Evolutionary conservation across 2,329 filamentous ascomycete genomes (phyloP), one percentile per base, ranked within the genome.

Genomic region (Sclerotinia spermophila): DNA sequence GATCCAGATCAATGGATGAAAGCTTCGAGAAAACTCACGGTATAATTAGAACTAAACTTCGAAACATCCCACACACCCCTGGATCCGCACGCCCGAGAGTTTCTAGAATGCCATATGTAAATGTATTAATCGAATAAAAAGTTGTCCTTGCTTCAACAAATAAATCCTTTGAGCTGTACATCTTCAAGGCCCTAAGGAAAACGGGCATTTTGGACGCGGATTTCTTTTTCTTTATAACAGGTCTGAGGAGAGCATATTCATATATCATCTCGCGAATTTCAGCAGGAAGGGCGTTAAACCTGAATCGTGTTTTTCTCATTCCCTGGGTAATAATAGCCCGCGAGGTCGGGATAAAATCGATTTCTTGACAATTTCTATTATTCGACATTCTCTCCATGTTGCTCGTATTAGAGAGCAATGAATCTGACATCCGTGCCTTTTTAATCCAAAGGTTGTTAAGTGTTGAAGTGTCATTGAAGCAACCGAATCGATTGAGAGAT

Each of bases 381-480:
- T 10, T 33, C 27, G 19, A 21, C 33, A 11, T 24, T 44, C 27
- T 42, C 38, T 44, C 58, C 38, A 17, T 17, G 4, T 35, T 38
- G 2, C 8, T 5, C 24, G 24, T 24, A 21, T 38, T 33, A 35
- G 17, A 38, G 8, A 8, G 24, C 2, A 35, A 38, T 38, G 7
- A 10, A 3, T 61, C 38, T 4, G n/a, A 61, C 27, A 38, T 27
- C 27, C 15, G 21, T 30, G 58, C 61, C 13, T 64, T 64, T 35
- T 64, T 48, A 17, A 13, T 48, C 42, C 61, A 64, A 48, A 64
- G 15, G n/a, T 48, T 64, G 3, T 64, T 64, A n/a, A 64, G 35
- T 19, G 5, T 35, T 21, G 61, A 64, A 2, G 11, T 1, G 15
- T n/a, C 6, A 38, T 64, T 35, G n/a, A 64, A 48, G 19, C 19